These are phyloP conservation scores for Nidula niveotomentosa DNA, from an alignment of 1,284 basidiomycete species.

Conservation along the genomic window DNA sequence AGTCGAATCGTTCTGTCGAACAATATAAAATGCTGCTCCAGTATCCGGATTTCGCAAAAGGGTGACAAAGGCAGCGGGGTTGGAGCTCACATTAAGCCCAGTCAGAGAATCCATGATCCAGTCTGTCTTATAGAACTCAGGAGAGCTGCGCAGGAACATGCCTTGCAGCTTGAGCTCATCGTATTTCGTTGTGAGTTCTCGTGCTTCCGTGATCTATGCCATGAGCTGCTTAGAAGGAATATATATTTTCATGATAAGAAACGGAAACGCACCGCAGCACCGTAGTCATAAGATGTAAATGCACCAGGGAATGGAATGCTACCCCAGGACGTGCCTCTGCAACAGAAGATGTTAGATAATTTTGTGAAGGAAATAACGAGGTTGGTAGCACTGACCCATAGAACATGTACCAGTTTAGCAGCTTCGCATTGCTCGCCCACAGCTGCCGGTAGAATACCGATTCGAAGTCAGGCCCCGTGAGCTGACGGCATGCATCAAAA, in stretches of 20 bases:
- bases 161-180: conserved; percentile 75
- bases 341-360: neutral
- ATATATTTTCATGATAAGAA: no score
- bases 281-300: conserved; percentile 73
- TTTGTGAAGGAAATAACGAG: no score
- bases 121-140: conserved; percentile 75
- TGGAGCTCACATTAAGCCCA: conserved; percentile 46
- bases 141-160: conserved; percentile 73
- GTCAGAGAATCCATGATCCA: conserved; percentile 63
- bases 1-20: conserved; percentile 64
- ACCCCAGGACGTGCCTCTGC: conserved; percentile 79
- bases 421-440: conserved; percentile 76
- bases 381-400: conserved; percentile 50
- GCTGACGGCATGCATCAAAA: conserved; percentile 40
- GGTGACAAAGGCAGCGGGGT: conserved; percentile 56
- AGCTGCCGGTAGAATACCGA: conserved; percentile 74
- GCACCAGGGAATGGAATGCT: conserved; percentile 64
- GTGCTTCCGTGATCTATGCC: conserved; percentile 58
- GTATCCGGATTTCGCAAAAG: conserved; percentile 69
- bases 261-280: conserved; percentile 39
- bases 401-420: conserved; percentile 80
- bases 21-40: conserved; percentile 65
- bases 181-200: conserved; percentile 68
- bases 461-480: conserved; percentile 73
- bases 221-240: neutral